Percentiles rank a stretch among this genome's conserved stretches.
Conservation (phyloP, 129 eudicot species). For the Flaveria brownii region DNA sequence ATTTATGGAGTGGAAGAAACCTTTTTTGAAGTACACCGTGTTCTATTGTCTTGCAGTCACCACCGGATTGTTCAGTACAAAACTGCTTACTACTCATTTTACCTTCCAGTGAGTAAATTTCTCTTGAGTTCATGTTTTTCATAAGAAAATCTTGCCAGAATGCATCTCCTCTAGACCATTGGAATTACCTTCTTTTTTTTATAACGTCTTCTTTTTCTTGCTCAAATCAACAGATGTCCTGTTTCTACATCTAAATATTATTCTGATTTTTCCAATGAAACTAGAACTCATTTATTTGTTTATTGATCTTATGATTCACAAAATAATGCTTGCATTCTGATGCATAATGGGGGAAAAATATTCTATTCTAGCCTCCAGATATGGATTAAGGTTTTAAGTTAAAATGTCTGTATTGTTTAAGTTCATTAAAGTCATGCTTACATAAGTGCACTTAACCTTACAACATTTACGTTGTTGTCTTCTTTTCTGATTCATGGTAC, state of each 20-base stretch:
- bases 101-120: conserved; percentile 70
- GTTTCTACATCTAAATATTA: not conserved
- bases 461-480: not conserved
- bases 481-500: conserved; percentile 16
- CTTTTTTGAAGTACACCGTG: not conserved
- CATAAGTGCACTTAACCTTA: not conserved
- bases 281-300: not conserved
- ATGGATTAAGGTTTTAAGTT: not conserved
- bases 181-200: not conserved
- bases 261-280: not conserved
- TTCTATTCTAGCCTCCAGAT: conserved; percentile 14
- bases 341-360: too few relatives aligned
- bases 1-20: not conserved
- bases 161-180: conserved; percentile 11
- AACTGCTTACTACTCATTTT: conserved; percentile 89
- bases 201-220: not conserved
- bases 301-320: conserved; percentile 13
- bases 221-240: conserved; percentile 9
- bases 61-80: conserved; percentile 89
- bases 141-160: not conserved
- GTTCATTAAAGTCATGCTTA: not conserved
- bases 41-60: conserved; percentile 55
- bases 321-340: not conserved
- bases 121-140: not conserved
- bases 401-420: not conserved